These are phyloP conservation scores for Fraxinus sp. DNA, from an alignment of 305 asterid species.

Conservation along the genomic window DNA sequence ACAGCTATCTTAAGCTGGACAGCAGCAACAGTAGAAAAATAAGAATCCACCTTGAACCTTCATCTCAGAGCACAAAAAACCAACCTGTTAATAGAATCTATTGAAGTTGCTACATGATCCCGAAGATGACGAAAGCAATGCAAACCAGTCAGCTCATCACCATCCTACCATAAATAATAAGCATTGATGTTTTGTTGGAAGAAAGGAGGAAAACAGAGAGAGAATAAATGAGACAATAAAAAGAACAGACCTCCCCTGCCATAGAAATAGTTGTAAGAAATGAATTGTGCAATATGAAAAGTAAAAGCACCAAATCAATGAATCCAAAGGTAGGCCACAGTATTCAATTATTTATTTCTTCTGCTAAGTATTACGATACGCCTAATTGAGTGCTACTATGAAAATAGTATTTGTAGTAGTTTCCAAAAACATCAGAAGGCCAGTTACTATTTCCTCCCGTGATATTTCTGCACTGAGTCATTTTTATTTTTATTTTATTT, in stretches of 20 bases:
- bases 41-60: slow-evolving; percentile 17
- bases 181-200: slow-evolving; percentile 13
- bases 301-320: background rate
- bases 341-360: background rate
- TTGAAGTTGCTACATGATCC: slow-evolving; percentile 72
- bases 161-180: slow-evolving; percentile 51
- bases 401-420: background rate
- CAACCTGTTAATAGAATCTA: slow-evolving; percentile 92
- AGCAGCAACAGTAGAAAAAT: slow-evolving; percentile 24
- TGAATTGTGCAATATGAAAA: background rate
- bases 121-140: slow-evolving; percentile 98
- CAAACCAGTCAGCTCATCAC: slow-evolving; percentile 91
- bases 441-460: background rate
- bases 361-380: background rate
- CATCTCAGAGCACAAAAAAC: slow-evolving; percentile 35
- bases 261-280: background rate
- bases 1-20: slow-evolving; percentile 17
- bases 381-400: background rate
- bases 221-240: background rate
- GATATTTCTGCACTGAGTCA: background rate
- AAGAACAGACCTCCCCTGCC: background rate
- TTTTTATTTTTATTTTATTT: too few species aligned
- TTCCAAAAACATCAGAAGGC: background rate
- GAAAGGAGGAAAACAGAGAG: background rate
- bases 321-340: background rate